These are phyloP conservation scores for Clonostachys sp. DNA, from an alignment of 2,329 filamentous ascomycete species.

Conservation along the genomic window DNA sequence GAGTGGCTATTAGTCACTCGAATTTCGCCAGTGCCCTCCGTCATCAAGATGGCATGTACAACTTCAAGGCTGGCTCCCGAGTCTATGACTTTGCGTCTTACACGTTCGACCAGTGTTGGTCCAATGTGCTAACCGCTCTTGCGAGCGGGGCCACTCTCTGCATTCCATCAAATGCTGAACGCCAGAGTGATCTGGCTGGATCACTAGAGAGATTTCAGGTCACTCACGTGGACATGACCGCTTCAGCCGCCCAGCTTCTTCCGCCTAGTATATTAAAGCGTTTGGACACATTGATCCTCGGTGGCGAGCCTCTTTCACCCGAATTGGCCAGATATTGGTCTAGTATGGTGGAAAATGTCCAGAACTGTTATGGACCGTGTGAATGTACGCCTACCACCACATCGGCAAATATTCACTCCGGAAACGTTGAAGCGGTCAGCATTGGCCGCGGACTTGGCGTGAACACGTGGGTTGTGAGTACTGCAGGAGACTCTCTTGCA, in stretches of 20 bases:
- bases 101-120: constrained; percentile 7
- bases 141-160: constrained; percentile 7
- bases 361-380: constrained; percentile 13
- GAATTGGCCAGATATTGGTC: constrained; percentile 6
- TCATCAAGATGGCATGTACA: not conserved
- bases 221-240: constrained; percentile 6
- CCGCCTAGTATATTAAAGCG: constrained; percentile 2
- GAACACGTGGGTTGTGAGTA: constrained; percentile 44
- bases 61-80: not conserved
- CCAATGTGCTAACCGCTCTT: constrained; percentile 3
- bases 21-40: constrained; percentile 3
- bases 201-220: constrained; percentile 7
- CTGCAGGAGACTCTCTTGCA: constrained; percentile 19
- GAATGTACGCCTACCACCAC: constrained; percentile 34
- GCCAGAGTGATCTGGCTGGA: constrained; percentile 4
- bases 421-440: constrained; percentile 20
- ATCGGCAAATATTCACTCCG: constrained; percentile 10
- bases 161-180: constrained; percentile 7
- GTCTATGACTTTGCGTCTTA: constrained; percentile 5
- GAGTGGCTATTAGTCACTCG: constrained; percentile 9
- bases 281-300: constrained; percentile 7
- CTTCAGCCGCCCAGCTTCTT: constrained; percentile 4
- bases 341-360: constrained; percentile 32
- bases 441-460: constrained; percentile 43
- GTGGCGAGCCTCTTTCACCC: constrained; percentile 22